Percentiles rank a stretch among this genome's conserved stretches.
Evolutionary conservation across 352 stramenopile species (phyloP).

Genomic region (Phytophthora tentaculata): DNA sequence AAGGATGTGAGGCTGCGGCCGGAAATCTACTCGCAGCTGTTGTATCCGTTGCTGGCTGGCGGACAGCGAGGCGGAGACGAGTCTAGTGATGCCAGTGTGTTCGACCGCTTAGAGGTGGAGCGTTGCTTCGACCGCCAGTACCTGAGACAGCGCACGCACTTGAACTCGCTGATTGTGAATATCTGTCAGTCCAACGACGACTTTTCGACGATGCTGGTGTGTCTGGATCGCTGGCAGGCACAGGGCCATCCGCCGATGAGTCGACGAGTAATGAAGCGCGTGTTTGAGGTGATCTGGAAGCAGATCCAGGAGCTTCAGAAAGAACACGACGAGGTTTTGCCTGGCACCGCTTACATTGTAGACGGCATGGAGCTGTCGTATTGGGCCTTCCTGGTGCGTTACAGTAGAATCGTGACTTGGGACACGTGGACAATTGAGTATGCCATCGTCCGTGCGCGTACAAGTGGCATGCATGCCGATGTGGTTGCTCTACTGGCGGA

Average conservation of each 20-base stretch:
- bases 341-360: slow-evolving; percentile 40
- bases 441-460: slow-evolving; percentile 62
- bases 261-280: slow-evolving; percentile 50
- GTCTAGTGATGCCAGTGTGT: slow-evolving; percentile 42
- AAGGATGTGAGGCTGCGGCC: slow-evolving; percentile 51
- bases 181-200: slow-evolving; percentile 73
- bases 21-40: slow-evolving; percentile 69
- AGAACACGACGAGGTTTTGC: slow-evolving; percentile 11
- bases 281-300: slow-evolving; percentile 67
- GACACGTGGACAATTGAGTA: slow-evolving; percentile 59
- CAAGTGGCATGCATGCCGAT: slow-evolving; percentile 45
- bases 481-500: slow-evolving; percentile 54
- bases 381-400: slow-evolving; percentile 58
- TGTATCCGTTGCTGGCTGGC: slow-evolving; percentile 65
- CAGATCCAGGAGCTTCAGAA: slow-evolving; percentile 53
- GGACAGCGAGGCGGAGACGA: slow-evolving; percentile 32
- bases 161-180: slow-evolving; percentile 73
- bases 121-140: slow-evolving; percentile 67
- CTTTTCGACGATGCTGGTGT: slow-evolving; percentile 61
- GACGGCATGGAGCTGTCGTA: slow-evolving; percentile 62
- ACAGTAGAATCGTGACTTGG: slow-evolving; percentile 51
- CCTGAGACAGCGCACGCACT: slow-evolving; percentile 33
- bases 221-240: slow-evolving; percentile 66
- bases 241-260: slow-evolving; percentile 50
- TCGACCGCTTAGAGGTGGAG: slow-evolving; percentile 60